Base-by-base conservation (phyloP, 202 grass and related monocot genomes). In the Thinopyrum obtusiflorum region DNA sequence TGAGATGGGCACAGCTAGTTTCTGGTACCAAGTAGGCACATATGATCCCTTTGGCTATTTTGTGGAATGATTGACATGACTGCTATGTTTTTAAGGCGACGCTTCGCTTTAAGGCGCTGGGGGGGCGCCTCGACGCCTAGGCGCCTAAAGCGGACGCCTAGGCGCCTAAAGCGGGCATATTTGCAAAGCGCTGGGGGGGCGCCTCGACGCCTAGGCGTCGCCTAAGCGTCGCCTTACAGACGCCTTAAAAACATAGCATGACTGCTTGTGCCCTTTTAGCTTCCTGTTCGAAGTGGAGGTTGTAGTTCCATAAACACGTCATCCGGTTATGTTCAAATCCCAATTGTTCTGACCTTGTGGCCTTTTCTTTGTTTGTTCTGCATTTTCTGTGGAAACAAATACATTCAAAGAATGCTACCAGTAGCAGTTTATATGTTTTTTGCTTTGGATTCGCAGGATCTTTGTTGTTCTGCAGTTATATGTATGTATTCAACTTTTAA, bases 301-400 rank as follows among this genome's bases (percentile, higher is more conserved):
- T 76, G 9, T 69, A 62, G 82, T 55, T 89, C 74, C 46, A 75
- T 61, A 47, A 79, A 72, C 15, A 18, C 10, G 9, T 17, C 9
- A 35, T 68, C 40, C 60, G 33, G 27, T 32, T 36, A 33, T 31
- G 28, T 3, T 10, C 14, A 68, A 62, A 71, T 37, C 20, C 6
- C 14, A 66, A 66, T 26, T n/a, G 51, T n/a, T 57, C 18, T 57
- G 18, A 57, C 20, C 7, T 57, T 57, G 51, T 57, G 7, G 51
- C 31, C 10, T 55, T 12, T 12, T 4, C 1, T 37, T 70, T 87
- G 14, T 47, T 25, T 32, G 49, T 18, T 25, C n/a, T 66, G 11
- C 13, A 5, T 2, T 18, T 21, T 23, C 42, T 39, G 7, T 32
- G 17, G 65, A 6, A 28, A 20, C 17, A 57, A 65, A 57, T 57